Evolutionary conservation across 345 rosid species (phyloP), one percentile per base, ranked within the genome.

Genomic region (Hevea brasiliensis): DNA sequence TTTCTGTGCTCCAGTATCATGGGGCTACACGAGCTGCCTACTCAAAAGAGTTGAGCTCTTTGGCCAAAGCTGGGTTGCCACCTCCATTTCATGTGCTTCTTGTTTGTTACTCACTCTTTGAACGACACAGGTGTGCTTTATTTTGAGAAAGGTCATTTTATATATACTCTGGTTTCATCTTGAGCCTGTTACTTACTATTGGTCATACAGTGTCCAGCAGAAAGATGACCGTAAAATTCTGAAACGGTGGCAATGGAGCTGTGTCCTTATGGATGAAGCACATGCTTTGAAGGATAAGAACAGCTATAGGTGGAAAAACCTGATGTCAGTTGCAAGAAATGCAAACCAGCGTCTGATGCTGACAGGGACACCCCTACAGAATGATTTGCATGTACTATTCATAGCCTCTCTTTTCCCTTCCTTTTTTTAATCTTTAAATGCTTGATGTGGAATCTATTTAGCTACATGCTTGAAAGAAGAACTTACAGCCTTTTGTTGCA

Each of bases 301-400:
- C 80, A 93, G 97, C 84, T 96, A 90, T 78, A 84, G 99, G 90
- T 93, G 99, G 98, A 95, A 91, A 82, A 95, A 95, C 58, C 76
- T 93, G 64, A 93, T 89, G 97, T 91, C 94, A 70, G 90, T 89
- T 68, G 94, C 99, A 68, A 81, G 90, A 81, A 89, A 89, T 65
- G 99, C 98, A 42, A 95, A 92, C 80, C 99, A 92, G 77, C 97
- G 97, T 42, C 86, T 93, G 66, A 91, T 92, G 98, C 88, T 95
- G 47, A 95, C 99, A n/a, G 99, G 99, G 75, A 95, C 98, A 3
- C 98, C 98, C 0, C 88, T 95, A n/a, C 98, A 93, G 80, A 95
- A 95, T 82, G 99, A 95, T 90, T 84, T 95, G 78, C 96, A 91
- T 86, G 97, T 92, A 92, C 66, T 47, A 14, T 70, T 47, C 10